Evolutionary conservation across 768 basidiomycete genomes (phyloP).

Genomic region (Tricholoma sp.): DNA sequence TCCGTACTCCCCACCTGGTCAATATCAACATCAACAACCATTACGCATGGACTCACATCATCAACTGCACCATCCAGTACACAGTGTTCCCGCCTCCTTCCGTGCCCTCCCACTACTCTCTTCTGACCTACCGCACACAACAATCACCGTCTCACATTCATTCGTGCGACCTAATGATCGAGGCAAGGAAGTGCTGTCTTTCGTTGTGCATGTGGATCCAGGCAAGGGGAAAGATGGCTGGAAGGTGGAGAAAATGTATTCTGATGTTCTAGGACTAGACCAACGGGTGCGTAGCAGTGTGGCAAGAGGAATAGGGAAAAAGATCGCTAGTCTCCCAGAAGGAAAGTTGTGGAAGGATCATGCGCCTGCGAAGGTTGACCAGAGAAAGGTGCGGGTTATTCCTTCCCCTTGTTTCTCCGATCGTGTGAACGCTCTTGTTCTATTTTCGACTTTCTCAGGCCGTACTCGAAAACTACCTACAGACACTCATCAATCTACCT

Average conservation of each 20-base stretch:
- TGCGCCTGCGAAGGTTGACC: conserved; percentile 94
- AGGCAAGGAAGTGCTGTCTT: conserved; percentile 89
- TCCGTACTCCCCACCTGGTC: conserved; percentile 15
- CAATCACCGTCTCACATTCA: conserved; percentile 68
- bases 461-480: conserved; percentile 81
- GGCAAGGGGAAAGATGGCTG: conserved; percentile 67
- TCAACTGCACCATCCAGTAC: conserved; percentile 16
- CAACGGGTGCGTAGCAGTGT: conserved; percentile 63
- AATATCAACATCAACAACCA: conserved; percentile 16
- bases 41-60: conserved; percentile 16
- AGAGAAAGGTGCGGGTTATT: conserved; percentile 69
- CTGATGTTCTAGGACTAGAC: conserved; percentile 87
- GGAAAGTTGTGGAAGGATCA: conserved; percentile 95
- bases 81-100: conserved; percentile 42
- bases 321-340: conserved; percentile 79
- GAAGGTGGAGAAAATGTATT: conserved; percentile 91
- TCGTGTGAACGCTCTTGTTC: conserved; percentile 1
- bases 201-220: conserved; percentile 73
- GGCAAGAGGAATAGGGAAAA: conserved; percentile 69
- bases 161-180: conserved; percentile 85
- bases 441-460: conserved; percentile 33
- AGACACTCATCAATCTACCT: conserved; percentile 74
- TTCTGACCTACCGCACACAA: conserved; percentile 68
- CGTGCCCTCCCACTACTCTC: conserved; percentile 69
- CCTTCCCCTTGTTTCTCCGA: not conserved